Conservation (phyloP, 2,329 filamentous ascomycete genomes). For the Arthrobotrys pseudoclavata region DNA sequence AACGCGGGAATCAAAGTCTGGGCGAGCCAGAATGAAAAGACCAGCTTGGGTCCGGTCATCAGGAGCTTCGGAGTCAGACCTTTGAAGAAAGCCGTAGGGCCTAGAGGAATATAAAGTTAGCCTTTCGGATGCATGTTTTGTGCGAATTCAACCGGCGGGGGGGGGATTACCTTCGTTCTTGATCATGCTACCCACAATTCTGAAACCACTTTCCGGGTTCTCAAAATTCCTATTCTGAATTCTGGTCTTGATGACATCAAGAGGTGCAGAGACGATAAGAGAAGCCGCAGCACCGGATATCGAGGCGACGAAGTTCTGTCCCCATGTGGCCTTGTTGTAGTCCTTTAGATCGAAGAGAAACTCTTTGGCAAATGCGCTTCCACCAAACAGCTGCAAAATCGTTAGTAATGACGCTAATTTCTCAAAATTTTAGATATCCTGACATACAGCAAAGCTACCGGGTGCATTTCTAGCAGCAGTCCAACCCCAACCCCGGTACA, state of each 20-base stretch:
- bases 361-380: constrained; percentile 96
- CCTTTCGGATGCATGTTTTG: not conserved
- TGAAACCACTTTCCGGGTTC: constrained; percentile 93
- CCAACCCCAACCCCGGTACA: constrained; percentile 98
- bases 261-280: constrained; percentile 92
- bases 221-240: constrained; percentile 99
- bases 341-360: constrained; percentile 90
- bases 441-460: constrained; percentile 90
- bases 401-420: not conserved
- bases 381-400: constrained; percentile 83
- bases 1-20: constrained; percentile 98
- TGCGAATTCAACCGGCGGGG: not conserved
- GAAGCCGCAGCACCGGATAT: constrained; percentile 95
- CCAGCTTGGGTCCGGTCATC: constrained; percentile 98
- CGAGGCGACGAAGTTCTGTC: constrained; percentile 96
- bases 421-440: not conserved
- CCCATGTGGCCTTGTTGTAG: constrained; percentile 95
- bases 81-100: constrained; percentile 89
- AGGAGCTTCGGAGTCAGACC: constrained; percentile 95
- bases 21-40: constrained; percentile 99
- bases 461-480: constrained; percentile 97
- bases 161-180: constrained; percentile 81
- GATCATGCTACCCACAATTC: constrained; percentile 91
- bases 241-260: constrained; percentile 98
- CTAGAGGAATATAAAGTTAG: constrained; percentile 25